phyloP scores from a whole-genome alignment of 495 filamentous ascomycete species.

The Penicillium bialowiezense region DNA sequence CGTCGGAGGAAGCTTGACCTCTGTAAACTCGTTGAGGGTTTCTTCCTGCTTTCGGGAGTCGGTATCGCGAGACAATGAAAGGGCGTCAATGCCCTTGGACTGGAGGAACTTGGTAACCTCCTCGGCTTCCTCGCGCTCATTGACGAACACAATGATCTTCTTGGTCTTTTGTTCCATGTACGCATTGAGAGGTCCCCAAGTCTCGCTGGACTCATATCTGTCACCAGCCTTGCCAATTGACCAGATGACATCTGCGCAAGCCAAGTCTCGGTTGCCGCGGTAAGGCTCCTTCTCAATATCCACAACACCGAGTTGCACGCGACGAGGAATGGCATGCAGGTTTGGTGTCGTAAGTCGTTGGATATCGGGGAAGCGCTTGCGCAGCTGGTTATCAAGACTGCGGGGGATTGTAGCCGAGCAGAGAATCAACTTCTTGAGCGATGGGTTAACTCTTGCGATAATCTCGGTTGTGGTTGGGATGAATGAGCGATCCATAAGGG shows the following conservation, averaged over 20 bases:
- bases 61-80: conserved; percentile 78
- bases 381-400: conserved; percentile 79
- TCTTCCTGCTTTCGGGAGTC: conserved; percentile 68
- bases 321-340: conserved; percentile 89
- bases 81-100: conserved; percentile 82
- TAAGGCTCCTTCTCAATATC: conserved; percentile 89
- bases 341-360: conserved; percentile 86
- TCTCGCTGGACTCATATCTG: conserved; percentile 19
- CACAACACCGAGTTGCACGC: conserved; percentile 90
- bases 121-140: conserved; percentile 85
- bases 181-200: conserved; percentile 27
- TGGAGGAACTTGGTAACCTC: conserved; percentile 77
- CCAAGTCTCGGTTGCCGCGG: conserved; percentile 82
- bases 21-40: conserved; percentile 74
- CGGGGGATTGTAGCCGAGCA: conserved; percentile 96
- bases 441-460: conserved; percentile 71
- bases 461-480: conserved; percentile 74
- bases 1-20: conserved; percentile 43
- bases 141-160: conserved; percentile 94
- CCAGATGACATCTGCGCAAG: conserved; percentile 93
- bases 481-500: conserved; percentile 90
- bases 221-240: conserved; percentile 79
- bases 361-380: conserved; percentile 76
- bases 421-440: conserved; percentile 83
- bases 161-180: conserved; percentile 59